Base-by-base conservation (phyloP, 108 stramenopile species). In the Cyclotella cryptica region DNA sequence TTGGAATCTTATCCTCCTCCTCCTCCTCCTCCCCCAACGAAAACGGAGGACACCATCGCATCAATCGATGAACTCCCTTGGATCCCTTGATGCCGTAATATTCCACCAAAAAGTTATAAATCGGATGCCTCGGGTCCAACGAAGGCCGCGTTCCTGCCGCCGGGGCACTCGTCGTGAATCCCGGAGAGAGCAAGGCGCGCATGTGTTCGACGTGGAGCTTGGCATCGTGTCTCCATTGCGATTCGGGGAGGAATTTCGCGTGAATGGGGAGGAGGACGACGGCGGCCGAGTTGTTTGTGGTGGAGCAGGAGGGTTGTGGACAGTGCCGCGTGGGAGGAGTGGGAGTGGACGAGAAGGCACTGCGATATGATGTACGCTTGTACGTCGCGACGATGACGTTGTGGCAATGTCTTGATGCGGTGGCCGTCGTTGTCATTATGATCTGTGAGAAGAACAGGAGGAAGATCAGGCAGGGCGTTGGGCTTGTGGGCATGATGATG, bases 51-150 rank as follows among this genome's bases (percentile, higher is more conserved):
- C 86, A 85, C 93, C 93, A 94, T 46, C 89, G 27, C 18, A 75
- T 73, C 51, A 94, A 70, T 62, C 87, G 55, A 29, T 79, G 64
- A 17, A 81, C 67, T 14, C 93, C 93, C 70, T 91, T 93, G 57
- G 62, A 42, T 0, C 89, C 91, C 59, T 90, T 92, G 18, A 94
- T 53, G 19, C 93, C 93, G 73, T 94, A 94, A 71, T 94, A 94
- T 71, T 94, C 93, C 42, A 94, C 87, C 39, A 94, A 65, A 78
- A 94, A 94, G 61, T 94, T 94, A 72, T 91, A 94, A n/a, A 92
- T 71, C 17, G 93, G 93, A 82, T 94, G 71, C 39, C 78, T 68
- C 17, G 91, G 87, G 81, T 94, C 91, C 69, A 94, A 62, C 84
- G 21, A 87, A 76, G 69, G 64, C 39, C 52, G 53, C 52, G 60